Evolutionary conservation across 192 early-diverging fungal species (phyloP).

Genomic region (Mortierella hygrophila): DNA sequence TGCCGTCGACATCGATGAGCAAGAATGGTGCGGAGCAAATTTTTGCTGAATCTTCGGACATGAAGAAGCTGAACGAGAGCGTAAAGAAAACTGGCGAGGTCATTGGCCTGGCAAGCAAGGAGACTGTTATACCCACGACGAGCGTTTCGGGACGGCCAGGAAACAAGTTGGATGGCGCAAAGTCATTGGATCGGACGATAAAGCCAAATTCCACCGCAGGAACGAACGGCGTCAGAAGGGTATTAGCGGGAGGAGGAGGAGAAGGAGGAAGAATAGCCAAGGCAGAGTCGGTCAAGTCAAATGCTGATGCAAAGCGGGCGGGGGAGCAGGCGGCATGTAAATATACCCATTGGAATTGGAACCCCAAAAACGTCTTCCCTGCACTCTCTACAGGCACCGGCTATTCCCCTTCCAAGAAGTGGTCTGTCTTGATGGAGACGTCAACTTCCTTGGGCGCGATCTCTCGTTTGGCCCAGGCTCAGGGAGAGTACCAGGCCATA

Average conservation of each 20-base stretch:
- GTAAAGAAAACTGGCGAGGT: background rate
- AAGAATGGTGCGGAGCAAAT: background rate
- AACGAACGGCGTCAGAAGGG: background rate
- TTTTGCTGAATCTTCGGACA: background rate
- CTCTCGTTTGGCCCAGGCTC: background rate
- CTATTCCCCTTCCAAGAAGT: background rate
- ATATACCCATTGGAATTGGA: background rate
- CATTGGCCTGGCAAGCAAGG: background rate
- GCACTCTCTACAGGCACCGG: background rate
- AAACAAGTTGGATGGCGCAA: background rate
- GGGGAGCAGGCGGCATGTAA: background rate
- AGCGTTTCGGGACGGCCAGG: background rate
- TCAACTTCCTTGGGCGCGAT: slow-evolving; percentile 1
- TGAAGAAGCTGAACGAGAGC: background rate
- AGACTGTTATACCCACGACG: background rate
- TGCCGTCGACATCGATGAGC: background rate
- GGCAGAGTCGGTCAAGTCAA: background rate
- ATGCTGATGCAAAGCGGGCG: background rate
- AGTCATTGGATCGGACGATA: background rate
- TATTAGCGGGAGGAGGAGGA: background rate
- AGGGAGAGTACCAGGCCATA: background rate
- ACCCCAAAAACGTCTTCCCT: background rate
- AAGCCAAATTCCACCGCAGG: background rate
- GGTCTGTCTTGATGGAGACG: background rate
- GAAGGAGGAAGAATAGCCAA: background rate